Evolutionary conservation across 2,329 filamentous ascomycete genomes (phyloP), one percentile per base, ranked within the genome.

Genomic region (Hymenoscyphus infarciens): DNA sequence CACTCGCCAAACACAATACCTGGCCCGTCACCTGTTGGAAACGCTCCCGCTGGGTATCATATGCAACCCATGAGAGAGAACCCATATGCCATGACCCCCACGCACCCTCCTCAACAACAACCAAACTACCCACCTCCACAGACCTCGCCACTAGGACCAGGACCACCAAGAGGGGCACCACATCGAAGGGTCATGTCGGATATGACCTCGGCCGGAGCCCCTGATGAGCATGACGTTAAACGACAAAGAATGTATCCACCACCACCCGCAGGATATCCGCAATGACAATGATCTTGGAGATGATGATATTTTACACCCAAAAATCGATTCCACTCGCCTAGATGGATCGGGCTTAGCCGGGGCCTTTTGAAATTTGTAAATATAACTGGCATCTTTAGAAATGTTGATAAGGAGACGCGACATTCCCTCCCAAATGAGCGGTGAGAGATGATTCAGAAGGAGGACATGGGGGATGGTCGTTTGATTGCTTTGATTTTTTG

Each of bases 131-230:
- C 61, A 22, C 62, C 69, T 31, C 66, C 64, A 31, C 45, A 52
- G 19, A 66, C 64, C 38, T 57, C 66, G 31, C 62, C 49, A 15
- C 65, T 73, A 61, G 45, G 45, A 25, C 63, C 59, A 38, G 66
- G 59, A 27, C 63, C 59, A 7, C 67, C 68, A 13, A 66, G 72
- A 61, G 58, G 59, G 49, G 63, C 65, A 35, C 64, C 63, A 33
- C 72, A 74, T 59, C 64, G 73, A 60, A 67, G 73, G 59, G 68
- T 68, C 7, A 66, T 74, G 53, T 70, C 70, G 15, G 73, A 74
- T 55, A 72, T 75, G 67, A 65, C 60, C 35, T 68, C 67, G 38
- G 68, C 67, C 42, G 64, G 62, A 1, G 31, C 60, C 1, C 59
- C 66, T 29, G 70, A 73, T 45, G 69, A 71, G 4, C 70, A 72